phyloP scores from a whole-genome alignment of 148 eudicot species.

The Limonium bicolor region DNA sequence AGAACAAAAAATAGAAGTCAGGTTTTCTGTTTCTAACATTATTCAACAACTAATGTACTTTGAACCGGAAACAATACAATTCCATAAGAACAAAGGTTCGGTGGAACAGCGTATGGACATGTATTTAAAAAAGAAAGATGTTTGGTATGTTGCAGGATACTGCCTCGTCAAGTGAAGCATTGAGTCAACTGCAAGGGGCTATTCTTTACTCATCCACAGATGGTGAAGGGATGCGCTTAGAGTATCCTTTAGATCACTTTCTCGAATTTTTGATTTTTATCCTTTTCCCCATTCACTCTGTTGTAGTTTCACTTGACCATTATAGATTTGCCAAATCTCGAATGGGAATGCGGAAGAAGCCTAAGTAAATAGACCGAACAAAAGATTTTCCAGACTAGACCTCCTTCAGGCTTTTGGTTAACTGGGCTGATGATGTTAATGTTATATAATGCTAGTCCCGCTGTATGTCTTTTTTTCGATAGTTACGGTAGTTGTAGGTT shows the following conservation, averaged over 20 bases:
- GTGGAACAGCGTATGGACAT: too few relatives aligned
- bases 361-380: too few relatives aligned
- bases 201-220: conserved; percentile 48
- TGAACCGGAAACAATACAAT: not conserved
- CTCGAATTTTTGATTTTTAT: not conserved
- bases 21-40: not conserved
- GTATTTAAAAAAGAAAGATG: not conserved
- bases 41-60: not conserved
- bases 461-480: too few relatives aligned
- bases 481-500: too few relatives aligned
- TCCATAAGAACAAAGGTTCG: too few relatives aligned
- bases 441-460: too few relatives aligned
- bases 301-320: conserved; percentile 22
- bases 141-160: conserved; percentile 52
- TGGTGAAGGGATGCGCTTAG: conserved; percentile 76
- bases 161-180: conserved; percentile 67
- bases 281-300: not conserved
- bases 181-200: conserved; percentile 56
- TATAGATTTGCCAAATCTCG: conserved; percentile 79
- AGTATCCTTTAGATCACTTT: conserved; percentile 57
- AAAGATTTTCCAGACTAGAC: too few relatives aligned
- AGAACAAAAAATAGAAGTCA: not conserved
- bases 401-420: too few relatives aligned
- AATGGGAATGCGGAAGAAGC: conserved; percentile 80
- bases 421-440: too few relatives aligned